These are phyloP conservation scores for Prunus mira DNA, from an alignment of 306 rosid genomes.

Conservation along the genomic window DNA sequence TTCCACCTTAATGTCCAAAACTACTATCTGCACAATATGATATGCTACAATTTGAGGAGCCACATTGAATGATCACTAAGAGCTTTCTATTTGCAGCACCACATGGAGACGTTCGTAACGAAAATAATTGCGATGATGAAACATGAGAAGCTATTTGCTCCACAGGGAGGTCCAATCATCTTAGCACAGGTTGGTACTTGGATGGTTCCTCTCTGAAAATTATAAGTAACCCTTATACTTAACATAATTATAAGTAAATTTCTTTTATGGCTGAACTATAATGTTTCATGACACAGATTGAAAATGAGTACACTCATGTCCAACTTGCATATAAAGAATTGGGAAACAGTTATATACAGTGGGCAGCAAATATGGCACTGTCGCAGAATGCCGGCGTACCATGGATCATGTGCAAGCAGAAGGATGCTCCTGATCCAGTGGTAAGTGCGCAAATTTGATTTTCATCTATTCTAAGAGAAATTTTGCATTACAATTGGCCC, in stretches of 20 bases:
- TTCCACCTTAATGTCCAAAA: not conserved
- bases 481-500: not conserved
- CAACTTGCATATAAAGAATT: slow-evolving; percentile 58
- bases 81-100: slow-evolving; percentile 33
- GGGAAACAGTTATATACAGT: slow-evolving; percentile 62
- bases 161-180: slow-evolving; percentile 92
- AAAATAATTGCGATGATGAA: slow-evolving; percentile 56
- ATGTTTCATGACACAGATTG: slow-evolving; percentile 50
- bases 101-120: slow-evolving; percentile 57
- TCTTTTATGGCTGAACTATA: not conserved
- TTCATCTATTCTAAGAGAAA: not conserved
- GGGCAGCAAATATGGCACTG: slow-evolving; percentile 81
- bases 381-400: slow-evolving; percentile 52
- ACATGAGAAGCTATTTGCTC: slow-evolving; percentile 59
- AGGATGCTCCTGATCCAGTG: slow-evolving; percentile 86
- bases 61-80: not conserved
- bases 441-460: slow-evolving; percentile 38
- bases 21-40: not conserved
- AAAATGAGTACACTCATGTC: slow-evolving; percentile 82
- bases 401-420: slow-evolving; percentile 98
- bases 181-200: slow-evolving; percentile 61
- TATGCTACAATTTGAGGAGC: not conserved
- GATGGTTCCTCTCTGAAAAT: not conserved
- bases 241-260: not conserved
- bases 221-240: not conserved